Evolutionary conservation across 805 yeast species (phyloP).

Genomic region (Pichia pseudocactophila): DNA sequence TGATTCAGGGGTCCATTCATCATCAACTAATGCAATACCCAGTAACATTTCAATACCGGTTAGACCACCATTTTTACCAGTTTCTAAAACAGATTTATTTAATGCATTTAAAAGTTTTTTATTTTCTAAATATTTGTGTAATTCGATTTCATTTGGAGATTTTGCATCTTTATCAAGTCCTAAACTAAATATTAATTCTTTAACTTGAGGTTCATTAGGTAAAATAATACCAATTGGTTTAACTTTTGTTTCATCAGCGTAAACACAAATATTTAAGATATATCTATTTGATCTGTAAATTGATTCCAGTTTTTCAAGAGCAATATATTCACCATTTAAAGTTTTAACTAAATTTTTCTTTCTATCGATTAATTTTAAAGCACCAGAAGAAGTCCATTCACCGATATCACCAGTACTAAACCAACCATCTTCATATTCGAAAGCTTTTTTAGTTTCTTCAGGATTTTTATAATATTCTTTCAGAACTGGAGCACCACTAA

Average conservation of each 20-base stretch:
- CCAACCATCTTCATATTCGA: conserved; percentile 79
- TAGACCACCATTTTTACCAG: conserved; percentile 77
- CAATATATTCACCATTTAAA: conserved; percentile 93
- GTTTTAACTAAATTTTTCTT: conserved; percentile 95
- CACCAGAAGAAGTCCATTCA: conserved; percentile 80
- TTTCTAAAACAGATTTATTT: conserved; percentile 49
- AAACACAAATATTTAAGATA: conserved; percentile 80
- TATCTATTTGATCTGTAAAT: conserved; percentile 74
- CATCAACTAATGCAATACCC: conserved; percentile 71
- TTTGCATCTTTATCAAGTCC: conserved; percentile 35
- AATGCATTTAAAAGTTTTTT: conserved; percentile 46
- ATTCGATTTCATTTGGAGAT: conserved; percentile 29
- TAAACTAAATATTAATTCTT: conserved; percentile 48
- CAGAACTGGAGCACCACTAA: conserved; percentile 66
- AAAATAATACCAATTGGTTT: conserved; percentile 89
- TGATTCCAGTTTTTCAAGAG: conserved; percentile 89
- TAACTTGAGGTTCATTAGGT: conserved; percentile 64
- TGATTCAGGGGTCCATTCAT: conserved; percentile 96
- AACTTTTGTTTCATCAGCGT: conserved; percentile 80
- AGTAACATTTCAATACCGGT: conserved; percentile 76
- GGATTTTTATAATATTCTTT: conserved; percentile 76
- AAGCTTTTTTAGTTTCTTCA: conserved; percentile 68
- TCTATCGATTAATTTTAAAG: conserved; percentile 80
- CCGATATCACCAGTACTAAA: conserved; percentile 96
- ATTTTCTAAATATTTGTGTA: conserved; percentile 46